Conservation (phyloP, 768 basidiomycete species). For the Tylopilus sp. region DNA sequence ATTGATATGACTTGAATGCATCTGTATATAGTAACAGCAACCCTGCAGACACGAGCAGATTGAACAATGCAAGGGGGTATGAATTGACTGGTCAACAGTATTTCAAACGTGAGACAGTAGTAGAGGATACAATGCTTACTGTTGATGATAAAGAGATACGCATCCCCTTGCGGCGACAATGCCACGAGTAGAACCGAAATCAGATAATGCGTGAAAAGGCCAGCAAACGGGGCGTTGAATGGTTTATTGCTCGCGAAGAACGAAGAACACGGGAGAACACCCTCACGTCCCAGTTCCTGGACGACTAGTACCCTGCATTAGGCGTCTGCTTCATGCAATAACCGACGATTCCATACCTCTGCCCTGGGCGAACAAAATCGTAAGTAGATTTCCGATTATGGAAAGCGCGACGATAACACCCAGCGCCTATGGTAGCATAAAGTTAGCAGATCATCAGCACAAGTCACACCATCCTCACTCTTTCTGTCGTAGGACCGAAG, state of each 20-base stretch:
- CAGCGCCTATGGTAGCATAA: slow-evolving; percentile 43
- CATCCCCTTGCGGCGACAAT: slow-evolving; percentile 73
- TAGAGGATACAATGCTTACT: slow-evolving; percentile 36
- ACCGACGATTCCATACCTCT: slow-evolving; percentile 42
- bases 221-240: no score
- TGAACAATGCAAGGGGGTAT: slow-evolving; percentile 56
- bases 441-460: neutral
- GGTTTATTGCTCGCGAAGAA: no score
- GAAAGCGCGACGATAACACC: slow-evolving; percentile 63
- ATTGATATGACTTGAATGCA: slow-evolving; percentile 41
- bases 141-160: slow-evolving; percentile 68
- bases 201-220: no score
- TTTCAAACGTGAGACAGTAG: neutral
- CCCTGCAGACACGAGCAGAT: slow-evolving; percentile 57
- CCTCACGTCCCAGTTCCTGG: slow-evolving; percentile 72
- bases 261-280: slow-evolving; percentile 59
- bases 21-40: slow-evolving; percentile 57
- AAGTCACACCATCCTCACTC: slow-evolving; percentile 34
- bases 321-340: neutral
- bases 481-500: slow-evolving; percentile 59
- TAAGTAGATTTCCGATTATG: slow-evolving; percentile 59
- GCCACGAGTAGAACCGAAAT: no score
- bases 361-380: slow-evolving; percentile 63
- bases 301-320: slow-evolving; percentile 44
- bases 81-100: slow-evolving; percentile 43